Conservation (phyloP, 441 rosid genomes). For the Theobroma grandiflorum region DNA sequence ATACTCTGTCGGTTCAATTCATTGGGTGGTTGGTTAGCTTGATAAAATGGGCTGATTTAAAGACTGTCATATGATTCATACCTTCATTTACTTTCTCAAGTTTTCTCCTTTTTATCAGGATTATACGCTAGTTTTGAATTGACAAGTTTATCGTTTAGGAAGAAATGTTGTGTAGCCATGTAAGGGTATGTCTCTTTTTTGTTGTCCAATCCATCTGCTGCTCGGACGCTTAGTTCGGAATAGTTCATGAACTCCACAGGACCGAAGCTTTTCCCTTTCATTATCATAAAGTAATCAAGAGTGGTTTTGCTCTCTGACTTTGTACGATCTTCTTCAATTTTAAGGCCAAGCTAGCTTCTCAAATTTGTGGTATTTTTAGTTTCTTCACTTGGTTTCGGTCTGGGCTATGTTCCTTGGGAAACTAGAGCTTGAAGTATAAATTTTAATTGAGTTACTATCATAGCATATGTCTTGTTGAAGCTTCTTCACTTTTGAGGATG, state of each 20-base stretch:
- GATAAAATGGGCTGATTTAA: constrained; percentile 21
- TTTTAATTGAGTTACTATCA: neutral
- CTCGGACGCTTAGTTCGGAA: neutral
- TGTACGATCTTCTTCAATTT: neutral
- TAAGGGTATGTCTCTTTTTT: neutral
- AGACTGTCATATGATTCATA: constrained; percentile 27
- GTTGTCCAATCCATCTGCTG: neutral
- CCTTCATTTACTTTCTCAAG: neutral
- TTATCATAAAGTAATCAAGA: too few relatives aligned
- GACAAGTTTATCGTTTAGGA: neutral
- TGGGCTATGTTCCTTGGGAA: neutral
- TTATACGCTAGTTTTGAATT: neutral
- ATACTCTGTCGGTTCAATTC: constrained; percentile 29
- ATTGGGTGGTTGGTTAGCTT: constrained; percentile 27
- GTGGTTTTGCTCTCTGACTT: too few relatives aligned
- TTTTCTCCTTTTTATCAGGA: neutral
- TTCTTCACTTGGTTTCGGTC: neutral
- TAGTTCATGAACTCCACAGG: neutral
- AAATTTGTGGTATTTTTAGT: neutral
- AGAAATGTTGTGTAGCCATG: neutral
- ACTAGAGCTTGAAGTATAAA: neutral
- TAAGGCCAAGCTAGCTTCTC: neutral
- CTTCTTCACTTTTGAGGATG: neutral
- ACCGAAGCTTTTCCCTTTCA: neutral
- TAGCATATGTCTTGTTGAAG: neutral